Evolutionary conservation across 257 asterid genomes (phyloP).

Genomic region (Penstemon newberryi): DNA sequence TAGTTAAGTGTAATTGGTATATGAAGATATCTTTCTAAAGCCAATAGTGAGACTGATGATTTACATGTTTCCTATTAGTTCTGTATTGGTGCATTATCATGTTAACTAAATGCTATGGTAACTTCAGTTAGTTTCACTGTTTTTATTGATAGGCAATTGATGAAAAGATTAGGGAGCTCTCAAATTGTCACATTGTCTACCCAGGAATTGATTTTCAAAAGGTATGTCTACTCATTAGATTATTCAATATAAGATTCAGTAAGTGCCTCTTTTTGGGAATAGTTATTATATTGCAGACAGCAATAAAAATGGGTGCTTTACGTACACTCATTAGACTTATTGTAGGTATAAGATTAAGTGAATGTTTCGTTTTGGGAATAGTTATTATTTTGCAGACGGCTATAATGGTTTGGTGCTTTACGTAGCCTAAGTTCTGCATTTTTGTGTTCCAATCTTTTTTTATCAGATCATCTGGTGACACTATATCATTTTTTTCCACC

Average conservation of each 20-base stretch:
- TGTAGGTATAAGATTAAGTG: too few relatives aligned
- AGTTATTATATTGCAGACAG: background rate
- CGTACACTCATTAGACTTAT: background rate
- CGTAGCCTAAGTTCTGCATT: constrained; percentile 3
- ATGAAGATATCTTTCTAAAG: constrained; percentile 12
- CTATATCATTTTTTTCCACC: constrained; percentile 14
- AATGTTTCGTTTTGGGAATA: too few relatives aligned
- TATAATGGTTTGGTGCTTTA: background rate
- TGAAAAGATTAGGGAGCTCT: constrained; percentile 93
- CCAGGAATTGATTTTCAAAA: constrained; percentile 93
- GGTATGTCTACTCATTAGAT: constrained; percentile 47
- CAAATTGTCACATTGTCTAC: constrained; percentile 95
- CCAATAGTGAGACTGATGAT: constrained; percentile 14
- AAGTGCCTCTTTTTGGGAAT: too few relatives aligned
- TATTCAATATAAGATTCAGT: constrained; percentile 15
- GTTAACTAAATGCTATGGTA: constrained; percentile 1
- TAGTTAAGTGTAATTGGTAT: constrained; percentile 1
- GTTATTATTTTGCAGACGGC: background rate
- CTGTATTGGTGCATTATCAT: constrained; percentile 12
- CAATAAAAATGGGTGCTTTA: background rate
- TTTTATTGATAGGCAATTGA: constrained; percentile 80
- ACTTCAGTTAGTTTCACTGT: constrained; percentile 18
- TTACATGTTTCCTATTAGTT: background rate
- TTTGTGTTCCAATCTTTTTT: constrained; percentile 2
- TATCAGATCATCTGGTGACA: background rate